Conservation (phyloP, 2,329 filamentous ascomycete species). For the Cercospora nicotianae region DNA sequence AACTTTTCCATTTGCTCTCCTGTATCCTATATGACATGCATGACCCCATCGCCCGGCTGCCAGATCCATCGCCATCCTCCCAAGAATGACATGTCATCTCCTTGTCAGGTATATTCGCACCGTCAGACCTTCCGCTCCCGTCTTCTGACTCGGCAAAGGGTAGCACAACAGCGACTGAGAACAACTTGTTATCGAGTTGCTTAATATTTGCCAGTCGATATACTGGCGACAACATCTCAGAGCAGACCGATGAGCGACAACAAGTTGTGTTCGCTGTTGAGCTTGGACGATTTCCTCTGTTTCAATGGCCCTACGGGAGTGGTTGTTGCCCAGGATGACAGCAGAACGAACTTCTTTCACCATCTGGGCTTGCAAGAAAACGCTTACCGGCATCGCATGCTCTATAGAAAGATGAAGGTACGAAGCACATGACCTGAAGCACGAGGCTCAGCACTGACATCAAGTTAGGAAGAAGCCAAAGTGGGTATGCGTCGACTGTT, state of each 20-base stretch:
- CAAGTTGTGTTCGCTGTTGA: conserved; percentile 16
- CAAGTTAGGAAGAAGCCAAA: conserved; percentile 21
- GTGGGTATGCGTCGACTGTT: conserved; percentile 27
- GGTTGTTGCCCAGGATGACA: conserved; percentile 24
- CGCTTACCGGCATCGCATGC: conserved; percentile 21
- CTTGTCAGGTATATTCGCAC: not conserved
- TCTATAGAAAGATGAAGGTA: conserved; percentile 28
- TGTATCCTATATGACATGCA: conserved; percentile 1
- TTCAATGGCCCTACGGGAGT: conserved; percentile 16
- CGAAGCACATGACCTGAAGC: not conserved
- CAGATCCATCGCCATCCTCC: not conserved
- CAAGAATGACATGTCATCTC: not conserved
- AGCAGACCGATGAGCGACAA: conserved; percentile 11
- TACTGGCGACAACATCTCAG: not conserved
- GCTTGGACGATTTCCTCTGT: conserved; percentile 20
- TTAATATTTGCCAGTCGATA: too few relatives aligned
- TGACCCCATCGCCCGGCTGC: conserved; percentile 2
- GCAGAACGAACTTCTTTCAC: conserved; percentile 22
- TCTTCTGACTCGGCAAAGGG: not conserved
- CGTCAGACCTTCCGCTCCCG: not conserved
- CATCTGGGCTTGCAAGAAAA: conserved; percentile 26
- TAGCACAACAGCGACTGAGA: not conserved
- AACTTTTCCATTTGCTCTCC: not conserved
- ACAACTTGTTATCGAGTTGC: not conserved
- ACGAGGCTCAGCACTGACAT: not conserved